Conservation (phyloP, 1,284 basidiomycete genomes). For the Porodaedalea pini region DNA sequence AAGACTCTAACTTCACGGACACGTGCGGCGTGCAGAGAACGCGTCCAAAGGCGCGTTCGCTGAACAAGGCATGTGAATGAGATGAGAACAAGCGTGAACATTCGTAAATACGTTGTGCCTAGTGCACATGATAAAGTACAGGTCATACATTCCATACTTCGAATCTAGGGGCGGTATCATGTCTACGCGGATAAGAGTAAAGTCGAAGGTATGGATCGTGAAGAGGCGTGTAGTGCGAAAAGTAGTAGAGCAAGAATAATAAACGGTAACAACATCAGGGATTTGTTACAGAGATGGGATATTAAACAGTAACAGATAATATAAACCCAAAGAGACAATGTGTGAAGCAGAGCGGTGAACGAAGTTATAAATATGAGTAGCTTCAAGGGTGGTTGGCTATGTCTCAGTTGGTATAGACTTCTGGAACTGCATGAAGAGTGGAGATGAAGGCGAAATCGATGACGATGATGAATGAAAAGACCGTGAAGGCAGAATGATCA, state of each 20-base stretch:
- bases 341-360: background rate
- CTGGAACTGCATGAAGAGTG: background rate
- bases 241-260: background rate
- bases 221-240: background rate
- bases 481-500: slow-evolving; percentile 25
- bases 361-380: slow-evolving; percentile 6
- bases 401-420: background rate
- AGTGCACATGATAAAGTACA: slow-evolving; percentile 9
- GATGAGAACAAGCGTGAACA: background rate
- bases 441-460: background rate
- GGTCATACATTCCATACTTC: slow-evolving; percentile 4
- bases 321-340: background rate
- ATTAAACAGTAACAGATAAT: background rate
- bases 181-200: background rate
- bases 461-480: background rate
- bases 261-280: background rate
- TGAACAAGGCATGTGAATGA: too few species aligned
- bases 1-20: background rate
- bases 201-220: background rate
- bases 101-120: background rate
- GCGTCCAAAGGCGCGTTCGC: too few species aligned
- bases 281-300: background rate
- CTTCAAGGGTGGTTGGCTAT: background rate
- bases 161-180: slow-evolving; percentile 3
- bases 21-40: slow-evolving; percentile 2